Evolutionary conservation across 1,284 basidiomycete species (phyloP).

Genomic region (Fomitopsis betulina): DNA sequence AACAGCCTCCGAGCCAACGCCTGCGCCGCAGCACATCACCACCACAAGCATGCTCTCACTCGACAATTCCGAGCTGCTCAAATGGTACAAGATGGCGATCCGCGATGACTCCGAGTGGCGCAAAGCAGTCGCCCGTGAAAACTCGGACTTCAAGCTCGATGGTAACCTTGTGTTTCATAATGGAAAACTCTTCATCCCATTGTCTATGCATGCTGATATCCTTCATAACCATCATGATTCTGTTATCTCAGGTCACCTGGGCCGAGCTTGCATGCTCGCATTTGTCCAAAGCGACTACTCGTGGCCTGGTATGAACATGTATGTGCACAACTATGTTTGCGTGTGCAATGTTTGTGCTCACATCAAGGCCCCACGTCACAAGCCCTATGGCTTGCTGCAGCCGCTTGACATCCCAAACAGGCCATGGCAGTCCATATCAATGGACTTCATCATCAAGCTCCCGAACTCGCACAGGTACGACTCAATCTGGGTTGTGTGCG

Average conservation of each 20-base stretch:
- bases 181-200: no score
- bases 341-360: constrained; percentile 2
- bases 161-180: no score
- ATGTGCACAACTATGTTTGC: no score
- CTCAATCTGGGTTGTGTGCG: constrained; percentile 9
- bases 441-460: constrained; percentile 10
- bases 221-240: background rate
- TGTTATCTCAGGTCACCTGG: background rate
- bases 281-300: constrained; percentile 3
- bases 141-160: background rate
- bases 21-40: background rate
- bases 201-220: background rate
- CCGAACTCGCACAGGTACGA: background rate
- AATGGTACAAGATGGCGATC: background rate
- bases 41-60: no score
- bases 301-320: constrained; percentile 5
- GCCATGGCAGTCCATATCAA: constrained; percentile 6
- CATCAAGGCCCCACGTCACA: constrained; percentile 4
- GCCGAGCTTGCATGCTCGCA: constrained; percentile 5
- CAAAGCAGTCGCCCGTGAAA: background rate
- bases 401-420: constrained; percentile 5
- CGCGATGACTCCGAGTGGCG: no score
- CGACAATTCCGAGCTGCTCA: background rate
- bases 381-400: background rate
- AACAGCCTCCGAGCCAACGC: background rate